Evolutionary conservation across 768 basidiomycete genomes (phyloP), one percentile per base, ranked within the genome.

Genomic region (Atractiella rhizophila): DNA sequence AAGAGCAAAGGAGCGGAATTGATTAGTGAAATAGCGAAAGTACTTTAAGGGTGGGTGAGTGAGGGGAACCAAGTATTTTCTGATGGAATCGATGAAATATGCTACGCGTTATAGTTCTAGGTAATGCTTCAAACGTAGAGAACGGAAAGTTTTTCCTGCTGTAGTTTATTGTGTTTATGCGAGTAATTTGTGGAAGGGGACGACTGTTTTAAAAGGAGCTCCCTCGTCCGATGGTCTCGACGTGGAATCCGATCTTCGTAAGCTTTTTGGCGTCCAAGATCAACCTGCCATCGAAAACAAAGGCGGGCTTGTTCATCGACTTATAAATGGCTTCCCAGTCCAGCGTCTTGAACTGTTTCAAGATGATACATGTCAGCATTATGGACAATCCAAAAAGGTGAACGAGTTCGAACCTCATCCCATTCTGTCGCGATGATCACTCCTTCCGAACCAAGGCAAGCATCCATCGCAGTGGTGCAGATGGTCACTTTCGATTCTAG

Each of bases 271-370:
- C 71, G 55, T 96, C 78, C 32, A 94, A 67, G 54, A 94, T 67
- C 46, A 91, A 64, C 25, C 85, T 70, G 4, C 85, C 85, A 56
- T 96, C 88, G 54, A 94, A 94, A 48, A 98, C 68, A 40, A 91
- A 96, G 4, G 91, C 88, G n/a, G 91, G 91, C 66, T 96, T 91
- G 55, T 76, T 78, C 82, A 94, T 94, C 54, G 66, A 62, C 37
- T 63, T 59, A 62, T 94, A 91, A 30, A 94, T 76, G 27, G 63
- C 63, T 51, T 69, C 58, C 91, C 91, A 98, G 61, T 86, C 73
- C 49, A 98, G 77, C 28, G 74, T 68, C 55, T 68, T 69, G 70
- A 98, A 98, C 62, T 94, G 86, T 59, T 76, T 80, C 88, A 85
- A 91, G 50, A 55, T 33, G 24, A 13, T 4, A 9, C 11, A 21